phyloP scores from a whole-genome alignment of 2,329 filamentous ascomycete species.

The Pyrenophora tritici-repentis region DNA sequence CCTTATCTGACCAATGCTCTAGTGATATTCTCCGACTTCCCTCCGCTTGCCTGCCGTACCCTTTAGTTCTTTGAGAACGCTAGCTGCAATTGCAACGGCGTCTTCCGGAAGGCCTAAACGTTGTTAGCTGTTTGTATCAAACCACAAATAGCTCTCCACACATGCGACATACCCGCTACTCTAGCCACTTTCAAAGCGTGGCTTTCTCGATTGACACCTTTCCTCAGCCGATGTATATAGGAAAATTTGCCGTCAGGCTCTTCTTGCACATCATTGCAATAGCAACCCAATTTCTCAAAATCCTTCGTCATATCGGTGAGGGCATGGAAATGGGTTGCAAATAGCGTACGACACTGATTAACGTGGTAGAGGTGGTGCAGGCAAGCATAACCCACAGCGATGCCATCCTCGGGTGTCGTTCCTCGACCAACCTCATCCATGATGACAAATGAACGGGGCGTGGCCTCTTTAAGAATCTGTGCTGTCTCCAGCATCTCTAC shows the following conservation, averaged over 20 bases:
- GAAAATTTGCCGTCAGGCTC: conserved; percentile 68
- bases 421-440: conserved; percentile 98
- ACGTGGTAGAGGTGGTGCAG: conserved; percentile 79
- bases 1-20: too few relatives aligned
- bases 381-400: conserved; percentile 86
- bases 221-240: conserved; percentile 81
- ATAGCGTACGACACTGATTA: conserved; percentile 80
- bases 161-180: conserved; percentile 64
- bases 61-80: conserved; percentile 55
- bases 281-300: conserved; percentile 68
- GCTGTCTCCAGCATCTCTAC: conserved; percentile 98
- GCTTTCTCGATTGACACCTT: conserved; percentile 81
- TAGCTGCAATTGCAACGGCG: conserved; percentile 70
- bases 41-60: background rate
- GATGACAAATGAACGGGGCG: conserved; percentile 81
- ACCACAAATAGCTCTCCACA: background rate
- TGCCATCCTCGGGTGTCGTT: conserved; percentile 90
- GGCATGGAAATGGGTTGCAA: conserved; percentile 92
- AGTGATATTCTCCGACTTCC: too few relatives aligned
- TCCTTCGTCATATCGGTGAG: conserved; percentile 75
- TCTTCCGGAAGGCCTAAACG: conserved; percentile 66
- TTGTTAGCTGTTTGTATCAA: conserved; percentile 8
- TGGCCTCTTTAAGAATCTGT: conserved; percentile 83
- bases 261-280: conserved; percentile 89
- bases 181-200: conserved; percentile 95